A percentile compares a stretch with the other conserved stretches of the same genome.
Conservation (phyloP, 352 stramenopile genomes). For the Globisporangium uncinulatum region DNA sequence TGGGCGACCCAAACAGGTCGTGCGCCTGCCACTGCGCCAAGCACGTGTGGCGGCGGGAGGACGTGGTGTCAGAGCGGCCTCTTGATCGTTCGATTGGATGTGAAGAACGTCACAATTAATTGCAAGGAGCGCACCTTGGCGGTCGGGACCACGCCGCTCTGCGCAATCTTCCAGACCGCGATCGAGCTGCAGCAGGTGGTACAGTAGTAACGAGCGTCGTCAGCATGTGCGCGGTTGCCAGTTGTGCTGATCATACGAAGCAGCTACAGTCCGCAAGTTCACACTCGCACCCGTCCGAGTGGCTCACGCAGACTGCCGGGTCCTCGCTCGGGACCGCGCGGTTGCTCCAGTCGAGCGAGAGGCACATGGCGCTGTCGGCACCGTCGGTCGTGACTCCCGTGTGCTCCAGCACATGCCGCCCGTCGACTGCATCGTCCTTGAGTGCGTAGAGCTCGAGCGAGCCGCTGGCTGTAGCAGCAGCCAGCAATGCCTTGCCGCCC, state of each 20-base stretch:
- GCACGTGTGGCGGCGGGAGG: neutral
- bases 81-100: conserved; percentile 11
- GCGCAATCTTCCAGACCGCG: conserved; percentile 11
- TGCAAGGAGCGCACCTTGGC: conserved; percentile 10
- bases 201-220: neutral
- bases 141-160: conserved; percentile 7
- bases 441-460: conserved; percentile 65
- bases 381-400: conserved; percentile 31
- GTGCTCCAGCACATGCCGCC: conserved; percentile 19
- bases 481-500: conserved; percentile 48
- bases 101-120: neutral
- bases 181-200: neutral
- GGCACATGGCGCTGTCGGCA: conserved; percentile 51
- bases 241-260: neutral
- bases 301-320: conserved; percentile 70
- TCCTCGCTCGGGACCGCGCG: conserved; percentile 37
- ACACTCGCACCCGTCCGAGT: conserved; percentile 64
- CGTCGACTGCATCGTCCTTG: neutral
- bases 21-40: conserved; percentile 58
- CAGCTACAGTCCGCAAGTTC: neutral
- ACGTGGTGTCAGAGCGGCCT: neutral
- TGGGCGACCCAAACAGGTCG: conserved; percentile 65
- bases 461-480: conserved; percentile 52
- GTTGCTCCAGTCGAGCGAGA: conserved; percentile 86
- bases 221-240: neutral